Conservation (phyloP, 495 filamentous ascomycete species). For the Xylaria palmicola region DNA sequence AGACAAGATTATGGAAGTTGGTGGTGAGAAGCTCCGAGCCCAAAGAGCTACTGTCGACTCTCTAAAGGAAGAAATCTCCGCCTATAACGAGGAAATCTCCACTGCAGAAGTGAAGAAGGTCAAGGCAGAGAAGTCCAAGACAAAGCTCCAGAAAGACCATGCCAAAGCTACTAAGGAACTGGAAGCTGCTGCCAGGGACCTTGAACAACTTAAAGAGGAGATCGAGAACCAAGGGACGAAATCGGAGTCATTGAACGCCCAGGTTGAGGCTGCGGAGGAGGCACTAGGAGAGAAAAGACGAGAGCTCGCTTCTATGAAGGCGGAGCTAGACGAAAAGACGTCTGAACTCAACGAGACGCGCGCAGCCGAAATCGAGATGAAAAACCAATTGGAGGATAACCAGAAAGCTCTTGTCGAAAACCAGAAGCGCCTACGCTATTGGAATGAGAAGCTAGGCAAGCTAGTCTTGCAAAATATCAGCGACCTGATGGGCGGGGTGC, state of each 20-base stretch:
- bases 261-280: conserved; percentile 85
- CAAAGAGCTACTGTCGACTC: conserved; percentile 95
- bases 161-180: conserved; percentile 75
- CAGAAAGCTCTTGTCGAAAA: conserved; percentile 86
- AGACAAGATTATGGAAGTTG: conserved; percentile 96
- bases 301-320: conserved; percentile 75
- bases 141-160: conserved; percentile 80
- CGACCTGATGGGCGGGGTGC: conserved; percentile 57
- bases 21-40: conserved; percentile 84
- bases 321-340: conserved; percentile 81
- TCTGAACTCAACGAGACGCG: conserved; percentile 86
- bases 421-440: conserved; percentile 79
- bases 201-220: conserved; percentile 72
- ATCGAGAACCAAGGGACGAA: conserved; percentile 71
- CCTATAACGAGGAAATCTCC: conserved; percentile 76
- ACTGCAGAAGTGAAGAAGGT: conserved; percentile 78
- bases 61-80: conserved; percentile 79
- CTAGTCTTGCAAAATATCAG: conserved; percentile 73
- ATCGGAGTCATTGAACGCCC: conserved; percentile 67
- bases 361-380: conserved; percentile 94
- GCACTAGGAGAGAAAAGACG: conserved; percentile 75
- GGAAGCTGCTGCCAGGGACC: conserved; percentile 64
- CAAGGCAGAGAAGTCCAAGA: conserved; percentile 89
- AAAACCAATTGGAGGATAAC: conserved; percentile 94
- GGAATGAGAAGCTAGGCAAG: conserved; percentile 85